Conservation (phyloP, 306 rosid species). For the Cucurbita moschata region DNA sequence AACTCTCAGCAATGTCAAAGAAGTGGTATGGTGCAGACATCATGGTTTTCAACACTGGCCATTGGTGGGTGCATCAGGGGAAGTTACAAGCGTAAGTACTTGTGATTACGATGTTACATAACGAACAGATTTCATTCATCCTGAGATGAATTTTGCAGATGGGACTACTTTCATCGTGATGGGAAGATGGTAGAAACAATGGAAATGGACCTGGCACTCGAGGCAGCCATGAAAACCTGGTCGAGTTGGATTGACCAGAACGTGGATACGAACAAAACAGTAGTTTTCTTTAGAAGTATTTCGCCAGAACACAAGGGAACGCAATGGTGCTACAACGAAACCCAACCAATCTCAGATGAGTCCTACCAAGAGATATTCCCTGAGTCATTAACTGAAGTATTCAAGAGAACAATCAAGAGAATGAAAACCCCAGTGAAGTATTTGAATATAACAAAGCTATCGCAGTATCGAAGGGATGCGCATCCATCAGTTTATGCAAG, state of each 20-base stretch:
- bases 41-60: constrained; percentile 41
- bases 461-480: constrained; percentile 19
- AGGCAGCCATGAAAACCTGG: constrained; percentile 29
- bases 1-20: constrained; percentile 5
- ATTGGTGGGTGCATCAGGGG: constrained; percentile 29
- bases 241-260: constrained; percentile 19
- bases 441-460: constrained; percentile 28
- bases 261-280: constrained; percentile 19
- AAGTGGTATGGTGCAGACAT: constrained; percentile 25
- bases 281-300: constrained; percentile 26
- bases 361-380: constrained; percentile 12
- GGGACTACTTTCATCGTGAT: constrained; percentile 12
- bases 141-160: constrained; percentile 9
- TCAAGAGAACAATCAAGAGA: constrained; percentile 16
- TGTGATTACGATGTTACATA: neutral
- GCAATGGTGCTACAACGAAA: constrained; percentile 26
- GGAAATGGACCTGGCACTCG: constrained; percentile 17
- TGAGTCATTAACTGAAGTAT: neutral
- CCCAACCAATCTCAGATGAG: constrained; percentile 9
- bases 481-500: constrained; percentile 15
- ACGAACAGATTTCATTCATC: neutral
- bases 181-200: constrained; percentile 14
- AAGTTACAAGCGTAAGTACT: constrained; percentile 21
- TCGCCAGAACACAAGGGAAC: constrained; percentile 35
- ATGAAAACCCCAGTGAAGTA: constrained; percentile 21